phyloP scores from a whole-genome alignment of 257 asterid species.

The Solanum etuberosum region DNA sequence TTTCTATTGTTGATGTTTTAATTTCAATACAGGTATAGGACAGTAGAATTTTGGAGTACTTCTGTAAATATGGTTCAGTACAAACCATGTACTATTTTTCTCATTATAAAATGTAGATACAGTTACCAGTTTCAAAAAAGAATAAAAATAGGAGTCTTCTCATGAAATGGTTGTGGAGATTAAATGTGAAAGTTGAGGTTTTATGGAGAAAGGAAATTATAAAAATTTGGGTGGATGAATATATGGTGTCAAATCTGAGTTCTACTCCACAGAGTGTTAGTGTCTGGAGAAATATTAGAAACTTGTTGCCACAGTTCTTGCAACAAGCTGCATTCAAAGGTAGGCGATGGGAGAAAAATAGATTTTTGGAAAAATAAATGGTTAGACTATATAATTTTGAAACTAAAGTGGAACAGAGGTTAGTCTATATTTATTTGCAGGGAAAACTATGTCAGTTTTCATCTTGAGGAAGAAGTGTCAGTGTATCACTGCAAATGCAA shows the following conservation, averaged over 20 bases:
- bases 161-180: neutral
- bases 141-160: neutral
- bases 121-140: neutral
- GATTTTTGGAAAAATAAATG: neutral
- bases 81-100: neutral
- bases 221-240: neutral
- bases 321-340: neutral
- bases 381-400: neutral
- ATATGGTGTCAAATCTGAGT: neutral
- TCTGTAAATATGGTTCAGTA: neutral
- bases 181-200: neutral
- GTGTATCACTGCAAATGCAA: neutral
- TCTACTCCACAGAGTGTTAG: neutral
- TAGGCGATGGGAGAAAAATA: neutral
- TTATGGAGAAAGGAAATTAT: neutral
- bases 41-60: neutral
- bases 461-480: neutral
- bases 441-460: neutral
- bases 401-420: neutral
- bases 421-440: neutral
- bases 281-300: neutral
- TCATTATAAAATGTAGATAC: neutral
- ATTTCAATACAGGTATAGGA: neutral
- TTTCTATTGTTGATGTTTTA: neutral
- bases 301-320: neutral